Evolutionary conservation across 441 rosid species (phyloP).

Genomic region (Sinapis alba): DNA sequence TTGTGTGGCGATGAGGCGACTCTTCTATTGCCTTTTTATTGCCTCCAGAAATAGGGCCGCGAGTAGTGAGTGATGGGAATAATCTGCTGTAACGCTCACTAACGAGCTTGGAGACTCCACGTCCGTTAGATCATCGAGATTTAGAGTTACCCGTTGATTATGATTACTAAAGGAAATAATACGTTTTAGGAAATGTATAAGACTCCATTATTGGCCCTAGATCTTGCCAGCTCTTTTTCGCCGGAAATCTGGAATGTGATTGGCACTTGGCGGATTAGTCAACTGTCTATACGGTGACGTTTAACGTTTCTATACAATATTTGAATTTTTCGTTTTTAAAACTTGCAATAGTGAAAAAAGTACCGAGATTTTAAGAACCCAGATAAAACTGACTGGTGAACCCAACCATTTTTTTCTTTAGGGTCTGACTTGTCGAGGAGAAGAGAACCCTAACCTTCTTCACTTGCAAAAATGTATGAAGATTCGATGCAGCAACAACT

Average conservation of each 20-base stretch:
- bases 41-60: constrained; percentile 36
- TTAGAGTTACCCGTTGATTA: neutral
- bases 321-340: neutral
- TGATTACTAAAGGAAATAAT: neutral
- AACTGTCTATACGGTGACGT: constrained; percentile 1
- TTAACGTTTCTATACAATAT: neutral
- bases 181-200: neutral
- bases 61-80: neutral
- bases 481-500: constrained; percentile 71
- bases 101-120: neutral
- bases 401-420: neutral
- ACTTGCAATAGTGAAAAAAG: neutral
- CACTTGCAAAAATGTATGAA: constrained; percentile 58
- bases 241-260: constrained; percentile 23
- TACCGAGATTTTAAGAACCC: neutral
- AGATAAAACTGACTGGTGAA: neutral
- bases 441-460: constrained; percentile 19
- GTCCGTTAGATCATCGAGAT: constrained; percentile 24
- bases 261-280: constrained; percentile 1
- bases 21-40: constrained; percentile 38
- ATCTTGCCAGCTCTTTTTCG: constrained; percentile 8
- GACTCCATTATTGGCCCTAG: constrained; percentile 15
- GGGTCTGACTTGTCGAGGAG: neutral
- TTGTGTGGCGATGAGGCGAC: constrained; percentile 37
- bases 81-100: constrained; percentile 1